A percentile compares a stretch with the other conserved stretches of the same genome.
These are phyloP conservation scores for Saccharum spontaneum DNA, from an alignment of 176 grass and related monocot genomes.

Conservation along the genomic window DNA sequence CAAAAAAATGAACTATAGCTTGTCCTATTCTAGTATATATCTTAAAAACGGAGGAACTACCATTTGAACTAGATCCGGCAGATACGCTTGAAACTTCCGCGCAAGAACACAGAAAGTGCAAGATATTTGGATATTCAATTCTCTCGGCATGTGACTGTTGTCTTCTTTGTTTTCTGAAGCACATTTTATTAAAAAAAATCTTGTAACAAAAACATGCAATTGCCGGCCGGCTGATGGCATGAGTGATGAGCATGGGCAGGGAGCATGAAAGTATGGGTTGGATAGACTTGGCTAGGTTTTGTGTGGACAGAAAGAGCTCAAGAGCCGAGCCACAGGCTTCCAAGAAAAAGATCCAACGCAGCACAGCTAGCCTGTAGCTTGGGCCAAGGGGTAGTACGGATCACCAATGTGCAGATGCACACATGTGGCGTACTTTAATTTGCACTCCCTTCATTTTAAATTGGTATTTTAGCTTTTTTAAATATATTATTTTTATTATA, in stretches of 20 bases:
- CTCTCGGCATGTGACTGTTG: not conserved
- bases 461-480: no score
- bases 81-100: not conserved
- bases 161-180: not conserved
- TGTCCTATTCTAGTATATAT: no score
- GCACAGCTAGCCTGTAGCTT: not conserved
- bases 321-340: slow-evolving; percentile 14
- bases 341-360: slow-evolving; percentile 16
- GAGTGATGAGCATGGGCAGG: slow-evolving; percentile 11
- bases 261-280: not conserved
- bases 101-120: not conserved
- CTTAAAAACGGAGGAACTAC: no score
- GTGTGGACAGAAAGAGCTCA: slow-evolving; percentile 15
- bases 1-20: no score
- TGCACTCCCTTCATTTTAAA: no score
- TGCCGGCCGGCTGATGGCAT: not conserved
- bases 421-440: not conserved
- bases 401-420: not conserved
- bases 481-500: no score
- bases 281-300: not conserved
- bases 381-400: not conserved
- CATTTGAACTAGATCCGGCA: not conserved
- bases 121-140: not conserved
- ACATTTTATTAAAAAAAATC: not conserved
- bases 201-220: not conserved